Base-by-base conservation (phyloP, 805 yeast species). In the Saturnispora gosingensis region DNA sequence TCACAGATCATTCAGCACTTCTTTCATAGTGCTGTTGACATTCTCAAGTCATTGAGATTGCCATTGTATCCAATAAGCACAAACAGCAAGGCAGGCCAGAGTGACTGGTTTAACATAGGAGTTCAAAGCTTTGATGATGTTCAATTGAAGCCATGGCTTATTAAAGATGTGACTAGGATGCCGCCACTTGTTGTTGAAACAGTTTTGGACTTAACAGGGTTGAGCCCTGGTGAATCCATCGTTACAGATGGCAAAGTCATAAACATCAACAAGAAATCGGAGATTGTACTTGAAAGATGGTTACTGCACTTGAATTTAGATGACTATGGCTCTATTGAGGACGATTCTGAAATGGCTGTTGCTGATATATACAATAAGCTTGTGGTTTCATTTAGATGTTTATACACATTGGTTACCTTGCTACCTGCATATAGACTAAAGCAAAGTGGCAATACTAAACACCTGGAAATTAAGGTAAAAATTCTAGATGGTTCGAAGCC, bases 261-360 rank as follows among this genome's bases (percentile, higher is more conserved):
- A 9, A 78, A 74, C 53, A 84, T 83, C 13, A 72, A 76, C 3
- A 80, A 77, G 60, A 85, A 85, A 60, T 74, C 80, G 16, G 98
- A 91, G 66, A 78, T 93, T n/a, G 97, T 93, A 2, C 69, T 93
- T 52, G 99, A 93, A 62, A 75, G 99, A 53, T 93, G 99, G 99
- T 72, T 88, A 24, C 69, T 93, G 34, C 96, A 90, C 64, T 77
- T 90, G 54, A 90, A 85, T 60, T 67, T 77, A 16, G 70, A 68
- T 42, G 65, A 64, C 25, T 71, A 62, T 63, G 20, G 32, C 10
- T 32, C 47, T 7, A 18, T 30, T 5, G 43, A 22, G 9, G 45
- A 25, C 13, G 27, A 27, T 15, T 15, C 42, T 4, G 70, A 64
- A 43, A 59, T 55, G 22, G 64, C 67, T 6, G 54, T 67, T 3